phyloP scores from a whole-genome alignment of 148 eudicot species.

The Fallopia convolvulus region DNA sequence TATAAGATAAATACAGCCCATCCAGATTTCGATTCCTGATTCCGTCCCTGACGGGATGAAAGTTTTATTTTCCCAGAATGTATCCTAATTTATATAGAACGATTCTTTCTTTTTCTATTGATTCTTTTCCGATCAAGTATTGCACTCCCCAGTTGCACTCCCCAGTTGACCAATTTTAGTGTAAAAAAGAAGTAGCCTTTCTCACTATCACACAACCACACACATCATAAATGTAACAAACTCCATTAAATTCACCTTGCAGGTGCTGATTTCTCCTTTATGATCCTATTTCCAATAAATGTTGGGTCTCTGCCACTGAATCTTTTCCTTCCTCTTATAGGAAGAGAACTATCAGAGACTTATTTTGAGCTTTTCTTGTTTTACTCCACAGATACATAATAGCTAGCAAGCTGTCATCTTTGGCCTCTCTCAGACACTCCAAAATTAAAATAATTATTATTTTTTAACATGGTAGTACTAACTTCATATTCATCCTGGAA shows the following conservation, averaged over 20 bases:
- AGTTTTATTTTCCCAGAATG: too few species aligned
- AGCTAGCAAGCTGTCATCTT: conserved; percentile 5
- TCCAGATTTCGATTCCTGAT: too few species aligned
- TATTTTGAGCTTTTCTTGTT: neutral
- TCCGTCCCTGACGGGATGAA: too few species aligned
- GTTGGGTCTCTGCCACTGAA: conserved; percentile 8
- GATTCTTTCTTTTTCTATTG: too few species aligned
- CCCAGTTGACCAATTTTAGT: too few species aligned
- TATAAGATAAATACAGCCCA: too few species aligned
- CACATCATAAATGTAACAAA: conserved; percentile 6
- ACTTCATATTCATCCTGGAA: neutral
- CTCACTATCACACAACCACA: conserved; percentile 10
- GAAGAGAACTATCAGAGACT: conserved; percentile 10
- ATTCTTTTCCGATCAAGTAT: too few species aligned
- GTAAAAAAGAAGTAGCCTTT: neutral
- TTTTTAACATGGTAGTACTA: too few species aligned
- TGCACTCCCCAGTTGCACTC: too few species aligned
- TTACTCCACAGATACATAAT: neutral
- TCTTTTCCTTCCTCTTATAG: conserved; percentile 12
- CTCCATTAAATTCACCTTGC: conserved; percentile 14
- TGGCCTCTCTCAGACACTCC: neutral
- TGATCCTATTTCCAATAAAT: conserved; percentile 10
- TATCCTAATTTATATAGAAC: too few species aligned
- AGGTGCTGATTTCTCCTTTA: neutral
- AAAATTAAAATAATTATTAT: neutral